A percentile compares a stretch with the other conserved stretches of the same genome.
Conservation (phyloP, 1,284 basidiomycete species). For the Sporisorium scitamineum region DNA sequence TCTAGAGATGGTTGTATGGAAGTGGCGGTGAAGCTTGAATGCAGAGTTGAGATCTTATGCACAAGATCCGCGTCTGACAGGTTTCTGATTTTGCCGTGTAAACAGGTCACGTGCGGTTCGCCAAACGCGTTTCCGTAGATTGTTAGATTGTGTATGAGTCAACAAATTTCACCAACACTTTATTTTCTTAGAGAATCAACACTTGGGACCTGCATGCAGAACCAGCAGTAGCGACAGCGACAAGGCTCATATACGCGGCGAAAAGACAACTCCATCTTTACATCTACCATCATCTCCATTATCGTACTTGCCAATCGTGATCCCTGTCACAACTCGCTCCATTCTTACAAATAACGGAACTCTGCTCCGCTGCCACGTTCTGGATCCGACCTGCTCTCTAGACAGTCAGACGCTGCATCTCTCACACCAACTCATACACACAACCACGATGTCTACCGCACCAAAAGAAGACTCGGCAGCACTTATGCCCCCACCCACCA, state of each 20-base stretch:
- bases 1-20: not conserved
- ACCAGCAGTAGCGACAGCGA: not conserved
- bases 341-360: no score
- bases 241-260: not conserved
- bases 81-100: not conserved
- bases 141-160: conserved; percentile 6
- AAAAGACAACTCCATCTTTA: not conserved
- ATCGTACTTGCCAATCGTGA: not conserved
- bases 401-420: not conserved
- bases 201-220: conserved; percentile 20
- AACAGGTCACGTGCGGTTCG: conserved; percentile 5
- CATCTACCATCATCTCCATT: conserved; percentile 3
- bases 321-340: not conserved
- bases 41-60: no score
- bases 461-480: conserved; percentile 11
- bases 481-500: conserved; percentile 17
- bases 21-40: not conserved
- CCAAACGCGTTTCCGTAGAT: not conserved
- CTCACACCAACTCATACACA: not conserved
- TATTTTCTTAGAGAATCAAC: conserved; percentile 37
- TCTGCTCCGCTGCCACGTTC: not conserved
- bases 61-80: not conserved
- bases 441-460: conserved; percentile 7
- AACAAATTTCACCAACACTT: conserved; percentile 31
- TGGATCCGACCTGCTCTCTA: no score